Conservation (phyloP, 2,329 filamentous ascomycete species). For the Phialophora macrospora region DNA sequence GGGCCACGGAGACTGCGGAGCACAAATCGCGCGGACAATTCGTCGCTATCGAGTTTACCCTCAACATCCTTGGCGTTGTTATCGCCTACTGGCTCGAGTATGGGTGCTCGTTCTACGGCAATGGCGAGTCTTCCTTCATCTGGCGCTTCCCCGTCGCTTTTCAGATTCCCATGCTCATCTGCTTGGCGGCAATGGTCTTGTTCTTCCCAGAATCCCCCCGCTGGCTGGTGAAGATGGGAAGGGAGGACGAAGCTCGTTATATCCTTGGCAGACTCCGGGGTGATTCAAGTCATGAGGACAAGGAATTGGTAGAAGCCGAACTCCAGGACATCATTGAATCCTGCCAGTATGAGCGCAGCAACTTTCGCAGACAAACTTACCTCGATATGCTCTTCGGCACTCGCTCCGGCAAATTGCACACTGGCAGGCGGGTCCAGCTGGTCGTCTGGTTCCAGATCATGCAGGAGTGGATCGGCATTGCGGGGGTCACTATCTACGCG, state of each 20-base stretch:
- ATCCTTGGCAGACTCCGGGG: constrained; percentile 69
- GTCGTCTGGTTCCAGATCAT: constrained; percentile 73
- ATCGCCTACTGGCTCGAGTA: constrained; percentile 44
- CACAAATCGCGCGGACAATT: constrained; percentile 71
- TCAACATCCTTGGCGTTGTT: constrained; percentile 61
- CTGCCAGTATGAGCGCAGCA: constrained; percentile 64
- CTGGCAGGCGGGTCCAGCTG: constrained; percentile 69
- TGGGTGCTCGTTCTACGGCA: constrained; percentile 66
- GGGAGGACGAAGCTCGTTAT: constrained; percentile 69
- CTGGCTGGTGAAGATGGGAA: constrained; percentile 69
- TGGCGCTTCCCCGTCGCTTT: constrained; percentile 74
- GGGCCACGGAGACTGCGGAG: constrained; percentile 71
- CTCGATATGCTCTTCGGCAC: constrained; percentile 69
- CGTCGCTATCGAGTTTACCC: constrained; percentile 72
- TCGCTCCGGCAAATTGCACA: constrained; percentile 68
- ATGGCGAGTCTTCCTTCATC: constrained; percentile 63
- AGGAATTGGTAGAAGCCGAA: constrained; percentile 63
- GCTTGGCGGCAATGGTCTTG: constrained; percentile 63
- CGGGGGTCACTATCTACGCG: constrained; percentile 67
- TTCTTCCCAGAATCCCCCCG: constrained; percentile 73
- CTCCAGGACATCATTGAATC: constrained; percentile 71
- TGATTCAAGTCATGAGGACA: constrained; percentile 56
- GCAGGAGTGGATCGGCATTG: constrained; percentile 70
- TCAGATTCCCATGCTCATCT: constrained; percentile 67
- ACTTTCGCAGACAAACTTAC: constrained; percentile 59